Evolutionary conservation across 192 early-diverging fungal species (phyloP), one percentile per base, ranked within the genome.

Genomic region (Podila verticillata): DNA sequence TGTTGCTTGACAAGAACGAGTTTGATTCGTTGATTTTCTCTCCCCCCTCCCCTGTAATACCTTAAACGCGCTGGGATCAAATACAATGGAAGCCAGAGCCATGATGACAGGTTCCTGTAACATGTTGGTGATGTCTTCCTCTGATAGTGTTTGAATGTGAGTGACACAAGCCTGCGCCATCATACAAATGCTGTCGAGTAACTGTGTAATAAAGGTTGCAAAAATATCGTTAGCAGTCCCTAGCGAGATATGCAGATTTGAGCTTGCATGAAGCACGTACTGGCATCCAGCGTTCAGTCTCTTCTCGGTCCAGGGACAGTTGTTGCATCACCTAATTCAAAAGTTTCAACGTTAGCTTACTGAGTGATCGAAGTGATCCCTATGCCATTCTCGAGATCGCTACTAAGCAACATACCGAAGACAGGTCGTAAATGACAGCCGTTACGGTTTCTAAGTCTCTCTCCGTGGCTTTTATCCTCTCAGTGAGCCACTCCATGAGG

Each of bases 111-210:
- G 35, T 28, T 64, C 65, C 26, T 59, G 48, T 0, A 80, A 54
- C 22, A 72, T 68, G 0, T 20, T n/a, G 7, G 32, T 24, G 7
- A 72, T 24, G 5, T 58, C 44, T 0, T 70, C 12, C 22, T 54
- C 17, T 8, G 32, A 6, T 0, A 80, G 70, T 35, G 31, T 49
- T 9, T 60, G 59, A 13, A 72, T 60, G 8, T 49, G 34, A 4
- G 8, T 47, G 9, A 80, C 47, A 22, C 77, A 80, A 9, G 77
- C 24, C 15, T 72, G 44, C 0, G 66, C 63, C 19, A 80, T 24
- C 4, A 17, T 10, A 5, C 24, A 54, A 54, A 54, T 54, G 22
- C 51, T 54, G 24, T 54, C 51, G 8, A 54, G 51, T 10, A 54
- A 24, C 51, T 54, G 49, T 51, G 51, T 12, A 8, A 9, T n/a